phyloP scores from a whole-genome alignment of 106 monocot genomes.

The Ottelia alismoides region DNA sequence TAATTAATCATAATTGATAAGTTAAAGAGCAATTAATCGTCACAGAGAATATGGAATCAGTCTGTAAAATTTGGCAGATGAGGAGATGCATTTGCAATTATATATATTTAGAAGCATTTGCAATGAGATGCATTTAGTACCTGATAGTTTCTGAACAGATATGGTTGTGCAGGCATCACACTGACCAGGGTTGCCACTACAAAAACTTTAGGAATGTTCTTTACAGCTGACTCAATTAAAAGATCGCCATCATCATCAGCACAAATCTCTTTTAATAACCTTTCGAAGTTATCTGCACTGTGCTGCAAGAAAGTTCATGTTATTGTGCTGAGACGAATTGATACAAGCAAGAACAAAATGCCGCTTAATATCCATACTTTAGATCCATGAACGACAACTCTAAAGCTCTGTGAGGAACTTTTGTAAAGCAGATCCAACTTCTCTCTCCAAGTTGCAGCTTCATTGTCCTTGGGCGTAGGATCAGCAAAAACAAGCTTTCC shows the following conservation, averaged over 20 bases:
- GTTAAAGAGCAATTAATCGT: no score
- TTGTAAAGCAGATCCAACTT: conserved; percentile 95
- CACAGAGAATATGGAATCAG: no score
- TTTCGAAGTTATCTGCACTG: conserved; percentile 97
- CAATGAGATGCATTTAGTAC: no score
- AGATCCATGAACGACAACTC: conserved; percentile 98
- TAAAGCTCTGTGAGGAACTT: conserved; percentile 97
- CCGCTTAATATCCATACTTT: conserved; percentile 53
- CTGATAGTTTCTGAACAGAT: conserved; percentile 98
- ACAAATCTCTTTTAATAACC: conserved; percentile 87
- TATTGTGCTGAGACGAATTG: conserved; percentile 6
- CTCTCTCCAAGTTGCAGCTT: conserved; percentile 93
- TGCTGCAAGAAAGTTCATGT: conserved; percentile 59
- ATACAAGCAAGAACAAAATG: neutral
- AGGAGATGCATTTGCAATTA: no score
- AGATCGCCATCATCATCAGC: conserved; percentile 97
- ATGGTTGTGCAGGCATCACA: conserved; percentile 91
- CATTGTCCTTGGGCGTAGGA: conserved; percentile 80
- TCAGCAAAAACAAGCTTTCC: conserved; percentile 97
- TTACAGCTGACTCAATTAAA: conserved; percentile 93
- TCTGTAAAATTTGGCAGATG: no score
- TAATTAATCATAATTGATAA: no score
- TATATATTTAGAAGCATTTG: no score
- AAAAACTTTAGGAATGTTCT: conserved; percentile 87
- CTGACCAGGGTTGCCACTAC: conserved; percentile 93